Conservation (phyloP, 768 basidiomycete genomes). For the Lactarius evosmus region DNA sequence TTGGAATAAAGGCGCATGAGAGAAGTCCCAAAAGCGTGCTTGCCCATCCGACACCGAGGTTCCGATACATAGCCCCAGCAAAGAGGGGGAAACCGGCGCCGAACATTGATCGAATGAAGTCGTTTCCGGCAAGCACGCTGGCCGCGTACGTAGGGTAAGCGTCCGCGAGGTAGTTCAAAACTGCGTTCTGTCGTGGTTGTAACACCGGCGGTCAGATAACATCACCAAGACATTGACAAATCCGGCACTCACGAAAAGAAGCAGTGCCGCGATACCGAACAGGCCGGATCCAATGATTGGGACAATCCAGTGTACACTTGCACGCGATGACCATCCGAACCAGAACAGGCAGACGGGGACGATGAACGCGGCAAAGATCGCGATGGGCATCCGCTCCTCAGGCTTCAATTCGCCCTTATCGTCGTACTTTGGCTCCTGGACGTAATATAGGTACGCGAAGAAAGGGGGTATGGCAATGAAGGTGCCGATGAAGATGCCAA, state of each 20-base stretch:
- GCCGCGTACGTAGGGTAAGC: slow-evolving; percentile 37
- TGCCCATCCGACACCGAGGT: slow-evolving; percentile 32
- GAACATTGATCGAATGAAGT: slow-evolving; percentile 35
- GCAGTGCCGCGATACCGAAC: slow-evolving; percentile 36
- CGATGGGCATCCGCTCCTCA: slow-evolving; percentile 36
- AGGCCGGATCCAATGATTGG: slow-evolving; percentile 37
- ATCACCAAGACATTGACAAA: slow-evolving; percentile 28
- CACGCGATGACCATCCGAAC: slow-evolving; percentile 36
- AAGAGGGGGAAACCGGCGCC: slow-evolving; percentile 26
- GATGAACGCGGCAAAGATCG: slow-evolving; percentile 35
- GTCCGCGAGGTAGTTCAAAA: slow-evolving; percentile 35
- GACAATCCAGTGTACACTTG: slow-evolving; percentile 37
- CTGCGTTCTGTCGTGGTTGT: slow-evolving; percentile 12
- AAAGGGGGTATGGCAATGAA: slow-evolving; percentile 20
- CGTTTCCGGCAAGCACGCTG: slow-evolving; percentile 37
- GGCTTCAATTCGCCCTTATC: slow-evolving; percentile 28
- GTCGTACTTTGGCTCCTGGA: slow-evolving; percentile 26
- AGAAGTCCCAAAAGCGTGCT: slow-evolving; percentile 33
- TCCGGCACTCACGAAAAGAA: slow-evolving; percentile 33
- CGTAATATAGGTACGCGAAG: slow-evolving; percentile 24
- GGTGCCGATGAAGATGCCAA: slow-evolving; percentile 27
- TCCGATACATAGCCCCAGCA: slow-evolving; percentile 29
- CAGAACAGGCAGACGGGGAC: slow-evolving; percentile 37
- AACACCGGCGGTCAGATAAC: not conserved
- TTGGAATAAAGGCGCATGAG: slow-evolving; percentile 30